Evolutionary conservation across 768 basidiomycete genomes (phyloP), one percentile per base, ranked within the genome.

Genomic region (Coprinellus micaceus): DNA sequence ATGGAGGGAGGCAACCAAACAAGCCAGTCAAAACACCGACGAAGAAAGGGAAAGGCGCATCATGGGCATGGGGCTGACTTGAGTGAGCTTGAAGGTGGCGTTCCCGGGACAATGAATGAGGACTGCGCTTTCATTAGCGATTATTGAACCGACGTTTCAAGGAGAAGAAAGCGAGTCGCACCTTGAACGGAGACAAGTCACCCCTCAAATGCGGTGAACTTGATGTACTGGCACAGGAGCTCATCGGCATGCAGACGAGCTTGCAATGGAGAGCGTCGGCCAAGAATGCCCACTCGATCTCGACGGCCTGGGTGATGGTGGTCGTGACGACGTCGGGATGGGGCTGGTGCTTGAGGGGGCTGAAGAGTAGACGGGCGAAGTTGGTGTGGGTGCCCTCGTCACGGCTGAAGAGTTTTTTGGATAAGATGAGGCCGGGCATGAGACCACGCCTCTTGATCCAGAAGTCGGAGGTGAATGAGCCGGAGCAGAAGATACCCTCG

Each of bases 371-470:
- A 68, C 94, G 96, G 0, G 94, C 93, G 66, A 97, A 95, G 70
- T 98, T 94, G 66, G 94, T 96, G 71, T 98, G 95, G 76, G 97
- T 86, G 46, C 94, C 95, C 71, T 97, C 95, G 61, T 97, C 95
- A 13, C 95, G 84, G 54, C 89, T 91, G 72, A 98, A 97, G 64
- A 97, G 85, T 69, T 97, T 94, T 67, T 98, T 98, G 13, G 94
- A 96, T 71, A 95, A 97, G 0, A 94, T 94, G 26, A 98, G 77
- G 21, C n/a, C n/a, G n/a, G n/a, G n/a, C n/a, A n/a, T n/a, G n/a
- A n/a, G n/a, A n/a, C n/a, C n/a, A n/a, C n/a, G 84, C 74, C 97
- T 97, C 82, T 96, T 97, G 59, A 98, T 66, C 94, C 94, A 97
- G 71, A 97, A 97, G 61, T 97, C 93, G 37, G 91, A 83, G 30